Base-by-base conservation (phyloP, 2,329 filamentous ascomycete genomes). In the Trichoderma harzianum region DNA sequence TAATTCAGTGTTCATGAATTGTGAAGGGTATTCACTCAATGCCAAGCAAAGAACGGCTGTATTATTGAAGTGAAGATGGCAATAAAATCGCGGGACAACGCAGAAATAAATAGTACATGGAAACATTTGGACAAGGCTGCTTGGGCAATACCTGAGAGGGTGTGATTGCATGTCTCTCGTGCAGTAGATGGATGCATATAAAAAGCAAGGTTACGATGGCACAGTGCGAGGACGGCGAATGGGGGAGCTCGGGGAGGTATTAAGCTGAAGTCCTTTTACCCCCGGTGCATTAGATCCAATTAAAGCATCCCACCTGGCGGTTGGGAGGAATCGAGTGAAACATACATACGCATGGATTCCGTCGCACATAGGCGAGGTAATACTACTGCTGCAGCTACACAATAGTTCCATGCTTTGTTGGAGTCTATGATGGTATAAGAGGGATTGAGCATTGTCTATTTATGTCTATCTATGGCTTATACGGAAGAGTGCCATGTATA, bases 251-350 rank as follows among this genome's bases (percentile, higher is more conserved):
- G 14, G 28, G n/a, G n/a, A 51, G 34, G 26, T 65, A 53, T 51
- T 30, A 12, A 69, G 65, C 65, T 69, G 65, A 69, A 69, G 55
- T n/a, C 30, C 24, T 24, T 47, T 68, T 18, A 55, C 65, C 55
- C 65, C 55, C 21, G 16, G 32, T 51, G 36, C 55, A 24, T 60
- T 47, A n/a, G 51, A 51, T 26, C 65, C 65, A 69, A 69, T 69
- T 55, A 69, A 16, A 14, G 55, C 55, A 47, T 69, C 53, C 65
- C 65, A 69, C 65, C 65, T 69, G 55, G 65, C 65, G n/a, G 14
- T 24, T n/a, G 55, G 36, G 36, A 69, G 36, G 34, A 51, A 69
- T 34, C 53, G 26, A 69, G 36, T 69, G 65, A 69, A 69, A 69
- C 65, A 60, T 61, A 47, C 55, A 60, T 47, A 16, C 18, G 55